Evolutionary conservation across 2,329 filamentous ascomycete genomes (phyloP), one percentile per base, ranked within the genome.

Genomic region (Ophiognomonia clavigignenti-juglandacearum): DNA sequence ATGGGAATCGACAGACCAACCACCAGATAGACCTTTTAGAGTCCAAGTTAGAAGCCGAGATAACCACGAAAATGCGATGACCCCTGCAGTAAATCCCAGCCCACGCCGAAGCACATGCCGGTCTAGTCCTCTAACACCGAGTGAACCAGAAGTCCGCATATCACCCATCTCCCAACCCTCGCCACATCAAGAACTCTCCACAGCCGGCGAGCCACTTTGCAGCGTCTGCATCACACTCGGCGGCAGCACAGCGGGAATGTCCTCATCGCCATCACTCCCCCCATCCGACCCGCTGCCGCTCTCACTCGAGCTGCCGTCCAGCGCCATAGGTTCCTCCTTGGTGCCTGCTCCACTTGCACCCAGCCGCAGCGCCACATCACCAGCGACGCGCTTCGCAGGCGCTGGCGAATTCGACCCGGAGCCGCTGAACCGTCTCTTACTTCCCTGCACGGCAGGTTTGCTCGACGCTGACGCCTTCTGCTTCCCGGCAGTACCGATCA

Each of bases 191-290:
- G 31, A 31, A 10, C 31, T 34, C 18, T 13, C 24, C 4, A 6
- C 19, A 19, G 26, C 34, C 8, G n/a, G 32, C 8, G 39, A 32
- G 27, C 42, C 37, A 2, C 22, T 22, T 6, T 40, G 47, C 34
- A 65, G 43, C 14, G 58, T 63, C 46, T 61, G 57, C 14, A 59
- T 54, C 7, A 64, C 56, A n/a, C 58, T 56, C 1, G 58, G 37
- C 0, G 64, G 64, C 14, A 67, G 52, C 6, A 54, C 57, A 1
- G 63, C 57, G 0, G 64, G 64, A 26, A 67, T 66, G 35, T 64
- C 64, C 9, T 62, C 61, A 24, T 62, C 56, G 24, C 59, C 60
- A n/a, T n/a, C n/a, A n/a, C n/a, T n/a, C n/a, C n/a, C n/a, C n/a
- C n/a, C n/a, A n/a, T n/a, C n/a, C n/a, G n/a, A n/a, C n/a, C n/a